phyloP scores from a whole-genome alignment of 2,329 filamentous ascomycete species.

The Exophiala alcalophila region DNA sequence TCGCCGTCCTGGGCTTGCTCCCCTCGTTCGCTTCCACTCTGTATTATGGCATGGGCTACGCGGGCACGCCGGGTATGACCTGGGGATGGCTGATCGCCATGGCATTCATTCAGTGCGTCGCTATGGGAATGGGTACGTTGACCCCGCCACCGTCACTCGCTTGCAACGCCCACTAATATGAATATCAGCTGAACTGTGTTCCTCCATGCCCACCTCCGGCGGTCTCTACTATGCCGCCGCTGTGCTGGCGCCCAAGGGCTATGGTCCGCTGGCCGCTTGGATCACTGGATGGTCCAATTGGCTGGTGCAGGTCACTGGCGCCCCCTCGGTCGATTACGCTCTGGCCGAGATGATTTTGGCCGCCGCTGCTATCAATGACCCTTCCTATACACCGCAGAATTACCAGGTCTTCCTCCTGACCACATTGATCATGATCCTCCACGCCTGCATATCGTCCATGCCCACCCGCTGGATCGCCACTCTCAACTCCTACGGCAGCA shows the following conservation, averaged over 20 bases:
- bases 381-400: slow-evolving; percentile 60
- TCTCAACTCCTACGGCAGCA: slow-evolving; percentile 68
- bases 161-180: slow-evolving; percentile 40
- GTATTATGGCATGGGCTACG: slow-evolving; percentile 65
- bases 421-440: slow-evolving; percentile 64
- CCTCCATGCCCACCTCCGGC: slow-evolving; percentile 68
- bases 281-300: slow-evolving; percentile 70
- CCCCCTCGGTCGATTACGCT: slow-evolving; percentile 65
- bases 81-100: slow-evolving; percentile 76
- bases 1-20: slow-evolving; percentile 68
- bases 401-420: slow-evolving; percentile 70
- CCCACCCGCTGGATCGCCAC: slow-evolving; percentile 68
- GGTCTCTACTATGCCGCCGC: slow-evolving; percentile 72
- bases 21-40: slow-evolving; percentile 70
- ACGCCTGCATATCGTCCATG: slow-evolving; percentile 65
- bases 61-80: slow-evolving; percentile 61
- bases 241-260: slow-evolving; percentile 65
- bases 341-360: slow-evolving; percentile 69
- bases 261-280: slow-evolving; percentile 66
- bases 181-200: slow-evolving; percentile 63
- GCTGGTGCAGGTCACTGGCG: slow-evolving; percentile 64
- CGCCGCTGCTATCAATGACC: slow-evolving; percentile 65
- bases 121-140: slow-evolving; percentile 54
- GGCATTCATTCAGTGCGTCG: slow-evolving; percentile 68
- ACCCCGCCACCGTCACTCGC: background rate